A percentile compares a stretch with the other conserved stretches of the same genome.
phyloP scores from a whole-genome alignment of 2,329 filamentous ascomycete genomes.

The Xylaria sp. region DNA sequence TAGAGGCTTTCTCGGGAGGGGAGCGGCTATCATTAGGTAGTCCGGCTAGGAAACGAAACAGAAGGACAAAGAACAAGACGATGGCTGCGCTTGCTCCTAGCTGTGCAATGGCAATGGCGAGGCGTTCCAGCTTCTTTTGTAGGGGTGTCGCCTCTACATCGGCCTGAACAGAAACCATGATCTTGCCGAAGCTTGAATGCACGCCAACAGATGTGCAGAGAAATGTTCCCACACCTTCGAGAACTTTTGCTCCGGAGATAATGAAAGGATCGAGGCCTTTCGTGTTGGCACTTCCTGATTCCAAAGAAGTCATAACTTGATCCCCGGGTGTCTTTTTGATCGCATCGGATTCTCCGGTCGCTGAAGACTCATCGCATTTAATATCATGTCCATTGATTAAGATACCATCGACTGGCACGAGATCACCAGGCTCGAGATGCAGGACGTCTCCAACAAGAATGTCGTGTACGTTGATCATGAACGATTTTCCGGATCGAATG shows the following conservation, averaged over 20 bases:
- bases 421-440: slow-evolving; percentile 74
- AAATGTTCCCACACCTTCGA: slow-evolving; percentile 65
- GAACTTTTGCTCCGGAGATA: slow-evolving; percentile 66
- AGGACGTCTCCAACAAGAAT: slow-evolving; percentile 74
- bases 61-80: slow-evolving; percentile 79
- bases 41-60: slow-evolving; percentile 79
- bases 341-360: slow-evolving; percentile 76
- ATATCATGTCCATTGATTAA: slow-evolving; percentile 72
- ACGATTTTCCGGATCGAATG: slow-evolving; percentile 71
- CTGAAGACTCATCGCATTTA: slow-evolving; percentile 76
- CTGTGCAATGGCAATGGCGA: slow-evolving; percentile 64
- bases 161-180: slow-evolving; percentile 65
- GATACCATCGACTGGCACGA: slow-evolving; percentile 74
- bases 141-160: slow-evolving; percentile 65
- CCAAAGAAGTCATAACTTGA: slow-evolving; percentile 67
- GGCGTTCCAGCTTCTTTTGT: slow-evolving; percentile 63
- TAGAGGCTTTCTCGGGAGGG: slow-evolving; percentile 69
- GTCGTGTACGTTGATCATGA: slow-evolving; percentile 70
- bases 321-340: slow-evolving; percentile 72
- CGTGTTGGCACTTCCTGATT: slow-evolving; percentile 60
- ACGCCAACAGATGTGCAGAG: slow-evolving; percentile 66
- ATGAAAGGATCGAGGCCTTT: slow-evolving; percentile 71
- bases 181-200: slow-evolving; percentile 66
- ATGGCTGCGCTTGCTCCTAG: slow-evolving; percentile 74
- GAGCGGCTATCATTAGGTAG: slow-evolving; percentile 62